phyloP scores from a whole-genome alignment of 257 asterid species.

The Ligustrum vulgare region DNA sequence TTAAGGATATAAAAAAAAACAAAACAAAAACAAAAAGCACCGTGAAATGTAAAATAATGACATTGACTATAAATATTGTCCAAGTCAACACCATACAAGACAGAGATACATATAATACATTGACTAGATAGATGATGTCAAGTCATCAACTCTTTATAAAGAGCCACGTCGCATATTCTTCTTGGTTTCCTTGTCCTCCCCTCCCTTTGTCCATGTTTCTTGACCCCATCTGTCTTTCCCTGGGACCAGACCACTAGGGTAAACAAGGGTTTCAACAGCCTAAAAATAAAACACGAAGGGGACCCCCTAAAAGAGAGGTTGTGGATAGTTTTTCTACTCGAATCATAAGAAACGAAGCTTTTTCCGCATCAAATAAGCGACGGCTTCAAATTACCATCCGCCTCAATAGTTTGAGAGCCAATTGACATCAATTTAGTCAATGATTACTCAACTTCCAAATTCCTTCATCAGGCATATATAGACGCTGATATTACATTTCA shows the following conservation, averaged over 20 bases:
- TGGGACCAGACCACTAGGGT: conserved; percentile 3
- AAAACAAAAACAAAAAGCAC: background rate
- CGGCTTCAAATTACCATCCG: background rate
- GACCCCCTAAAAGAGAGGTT: conserved; percentile 24
- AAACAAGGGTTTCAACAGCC: conserved; percentile 30
- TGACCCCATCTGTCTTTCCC: conserved; percentile 11
- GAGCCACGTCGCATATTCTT: conserved; percentile 36
- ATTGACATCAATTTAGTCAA: conserved; percentile 25
- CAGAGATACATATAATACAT: conserved; percentile 8
- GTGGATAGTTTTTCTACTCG: conserved; percentile 18
- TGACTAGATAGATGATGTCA: background rate
- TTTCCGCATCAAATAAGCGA: no score
- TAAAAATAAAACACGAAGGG: conserved; percentile 34
- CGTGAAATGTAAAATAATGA: background rate
- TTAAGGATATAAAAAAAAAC: background rate
- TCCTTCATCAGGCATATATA: background rate
- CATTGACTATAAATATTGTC: background rate
- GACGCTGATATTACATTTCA: background rate
- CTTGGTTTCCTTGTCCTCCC: conserved; percentile 17
- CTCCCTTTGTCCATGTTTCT: conserved; percentile 15
- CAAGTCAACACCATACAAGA: conserved; percentile 14
- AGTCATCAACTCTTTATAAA: background rate
- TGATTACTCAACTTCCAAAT: conserved; percentile 14
- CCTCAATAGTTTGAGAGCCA: conserved; percentile 22
- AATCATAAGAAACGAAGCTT: background rate